Evolutionary conservation across 2,329 filamentous ascomycete genomes (phyloP).

Genomic region (Cladosporium sp.): DNA sequence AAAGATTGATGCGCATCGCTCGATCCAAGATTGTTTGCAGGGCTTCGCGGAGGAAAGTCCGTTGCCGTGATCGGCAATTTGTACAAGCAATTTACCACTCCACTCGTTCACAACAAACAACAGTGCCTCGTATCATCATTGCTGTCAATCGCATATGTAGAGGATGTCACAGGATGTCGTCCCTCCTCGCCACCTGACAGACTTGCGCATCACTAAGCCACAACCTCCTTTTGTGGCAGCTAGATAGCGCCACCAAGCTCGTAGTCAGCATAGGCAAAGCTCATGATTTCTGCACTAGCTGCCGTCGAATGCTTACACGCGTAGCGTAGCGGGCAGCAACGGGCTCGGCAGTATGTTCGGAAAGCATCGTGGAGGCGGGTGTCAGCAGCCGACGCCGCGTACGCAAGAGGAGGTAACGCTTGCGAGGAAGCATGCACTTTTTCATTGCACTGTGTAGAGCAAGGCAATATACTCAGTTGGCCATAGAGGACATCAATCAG

Average conservation of each 20-base stretch:
- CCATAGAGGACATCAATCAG: neutral
- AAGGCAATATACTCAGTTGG: too few relatives aligned
- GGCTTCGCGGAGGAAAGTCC: neutral
- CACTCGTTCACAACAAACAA: neutral
- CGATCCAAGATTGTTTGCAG: neutral
- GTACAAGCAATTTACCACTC: neutral
- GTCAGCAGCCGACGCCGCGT: neutral
- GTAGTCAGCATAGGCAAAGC: neutral
- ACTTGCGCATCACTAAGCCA: neutral
- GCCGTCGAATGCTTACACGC: constrained; percentile 1
- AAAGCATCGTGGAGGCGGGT: neutral
- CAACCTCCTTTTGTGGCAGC: neutral
- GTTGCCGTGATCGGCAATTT: neutral
- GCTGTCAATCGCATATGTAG: neutral
- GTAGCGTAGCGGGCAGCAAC: constrained; percentile 2
- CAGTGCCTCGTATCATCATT: neutral
- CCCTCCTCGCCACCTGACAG: too few relatives aligned
- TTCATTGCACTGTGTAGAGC: too few relatives aligned
- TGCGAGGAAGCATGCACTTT: too few relatives aligned
- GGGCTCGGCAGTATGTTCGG: neutral
- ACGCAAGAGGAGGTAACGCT: too few relatives aligned
- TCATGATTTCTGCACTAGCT: neutral
- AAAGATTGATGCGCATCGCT: constrained; percentile 1
- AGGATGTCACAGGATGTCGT: too few relatives aligned
- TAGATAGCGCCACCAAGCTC: neutral